Conservation (phyloP, 768 basidiomycete species). For the Inosperma sp. region DNA sequence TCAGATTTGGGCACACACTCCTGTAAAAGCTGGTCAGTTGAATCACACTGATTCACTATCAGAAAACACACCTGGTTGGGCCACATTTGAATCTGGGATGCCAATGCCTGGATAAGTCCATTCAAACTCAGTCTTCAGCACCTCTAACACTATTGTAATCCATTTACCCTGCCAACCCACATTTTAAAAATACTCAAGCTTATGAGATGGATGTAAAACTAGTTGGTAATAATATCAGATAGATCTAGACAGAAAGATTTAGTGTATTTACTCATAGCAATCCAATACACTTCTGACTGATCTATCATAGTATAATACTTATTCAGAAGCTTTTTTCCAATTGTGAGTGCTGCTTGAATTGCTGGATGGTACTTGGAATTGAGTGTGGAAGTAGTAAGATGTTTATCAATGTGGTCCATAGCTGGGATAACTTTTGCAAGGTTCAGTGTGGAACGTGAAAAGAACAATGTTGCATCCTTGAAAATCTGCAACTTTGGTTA, state of each 20-base stretch:
- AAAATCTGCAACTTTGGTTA: conserved; percentile 24
- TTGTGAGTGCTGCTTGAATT: conserved; percentile 17
- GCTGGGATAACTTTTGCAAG: conserved; percentile 33
- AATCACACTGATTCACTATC: too few relatives aligned
- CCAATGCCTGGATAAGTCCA: not conserved
- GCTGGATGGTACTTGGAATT: not conserved
- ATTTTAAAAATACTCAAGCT: not conserved
- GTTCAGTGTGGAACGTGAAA: conserved; percentile 24
- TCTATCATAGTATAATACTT: conserved; percentile 29
- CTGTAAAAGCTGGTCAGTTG: too few relatives aligned
- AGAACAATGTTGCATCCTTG: conserved; percentile 31
- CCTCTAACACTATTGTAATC: not conserved
- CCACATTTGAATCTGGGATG: not conserved
- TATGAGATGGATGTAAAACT: conserved; percentile 1
- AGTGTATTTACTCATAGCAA: conserved; percentile 29
- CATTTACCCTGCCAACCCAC: not conserved
- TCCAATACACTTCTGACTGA: conserved; percentile 25
- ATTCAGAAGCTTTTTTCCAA: conserved; percentile 29
- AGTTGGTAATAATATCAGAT: not conserved
- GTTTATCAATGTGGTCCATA: conserved; percentile 23
- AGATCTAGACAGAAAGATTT: not conserved
- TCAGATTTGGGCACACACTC: too few relatives aligned
- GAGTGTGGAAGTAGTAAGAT: not conserved
- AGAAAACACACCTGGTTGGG: too few relatives aligned
- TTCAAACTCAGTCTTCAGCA: not conserved